phyloP scores from a whole-genome alignment of 805 yeast genomes.

The Komagataella ulmi region DNA sequence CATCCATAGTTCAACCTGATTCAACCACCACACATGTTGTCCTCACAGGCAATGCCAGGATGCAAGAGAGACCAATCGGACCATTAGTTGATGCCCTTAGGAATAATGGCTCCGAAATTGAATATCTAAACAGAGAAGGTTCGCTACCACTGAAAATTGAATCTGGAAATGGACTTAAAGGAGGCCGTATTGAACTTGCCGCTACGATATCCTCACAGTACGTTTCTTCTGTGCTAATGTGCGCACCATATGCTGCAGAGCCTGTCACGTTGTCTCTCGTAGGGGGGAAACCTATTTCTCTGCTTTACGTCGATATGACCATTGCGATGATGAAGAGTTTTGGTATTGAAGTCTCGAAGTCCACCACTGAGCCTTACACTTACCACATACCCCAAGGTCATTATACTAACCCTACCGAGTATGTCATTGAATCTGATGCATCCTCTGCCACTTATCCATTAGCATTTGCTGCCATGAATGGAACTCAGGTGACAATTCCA shows the following conservation, averaged over 20 bases:
- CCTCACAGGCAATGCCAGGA: slow-evolving; percentile 88
- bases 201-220: slow-evolving; percentile 97
- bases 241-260: slow-evolving; percentile 88
- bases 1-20: slow-evolving; percentile 58
- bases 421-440: slow-evolving; percentile 92
- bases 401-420: slow-evolving; percentile 71
- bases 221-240: slow-evolving; percentile 90
- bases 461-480: slow-evolving; percentile 95
- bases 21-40: slow-evolving; percentile 30
- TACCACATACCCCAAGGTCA: slow-evolving; percentile 81
- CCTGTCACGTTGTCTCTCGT: slow-evolving; percentile 82
- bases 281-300: slow-evolving; percentile 96
- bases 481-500: slow-evolving; percentile 85
- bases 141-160: slow-evolving; percentile 69
- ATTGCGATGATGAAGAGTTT: slow-evolving; percentile 87
- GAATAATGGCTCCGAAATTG: slow-evolving; percentile 63
- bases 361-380: slow-evolving; percentile 63
- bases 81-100: slow-evolving; percentile 88
- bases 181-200: slow-evolving; percentile 87
- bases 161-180: slow-evolving; percentile 62
- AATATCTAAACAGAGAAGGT: slow-evolving; percentile 63
- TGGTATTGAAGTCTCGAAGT: slow-evolving; percentile 65
- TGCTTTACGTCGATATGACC: slow-evolving; percentile 94
- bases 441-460: slow-evolving; percentile 96
- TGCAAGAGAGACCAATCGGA: slow-evolving; percentile 96